Base-by-base conservation (phyloP, 2,329 filamentous ascomycete species). In the Clarireedia monteithiana region DNA sequence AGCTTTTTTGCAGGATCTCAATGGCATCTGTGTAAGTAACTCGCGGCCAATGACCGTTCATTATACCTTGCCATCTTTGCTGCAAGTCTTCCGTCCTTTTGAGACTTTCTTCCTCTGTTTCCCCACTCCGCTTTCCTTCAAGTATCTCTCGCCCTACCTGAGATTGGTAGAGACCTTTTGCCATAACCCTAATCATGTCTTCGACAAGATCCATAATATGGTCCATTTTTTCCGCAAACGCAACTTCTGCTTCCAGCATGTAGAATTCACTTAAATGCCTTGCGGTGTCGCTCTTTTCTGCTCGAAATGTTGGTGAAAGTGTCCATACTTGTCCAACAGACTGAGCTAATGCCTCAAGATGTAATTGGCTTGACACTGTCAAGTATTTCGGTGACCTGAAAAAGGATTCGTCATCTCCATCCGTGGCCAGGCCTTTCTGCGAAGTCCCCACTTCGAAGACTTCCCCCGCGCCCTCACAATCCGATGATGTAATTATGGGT, bases 231-330 rank as follows among this genome's bases (percentile, higher is more conserved):
- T 88, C 78, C 44, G 86, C 81, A 69, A 96, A 96, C 66, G 84
- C 86, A 69, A 91, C 76, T 71, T 99, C 94, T 15, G 86, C 91
- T 72, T 99, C 94, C 2, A 99, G 81, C 94, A 99, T 97, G 73
- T 97, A 97, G 67, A 99, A 97, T 68, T 99, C 94, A 74, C 90
- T 96, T 59, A 99, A 77, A 72, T 99, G 94, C 27, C 94, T 84
- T 5, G 91, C 85, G 0, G 94, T 97, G 67, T 97, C 91, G 71
- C 91, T 96, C 68, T 85, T 85, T 71, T 96, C 94, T 4, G 94
- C 94, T 39, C 94, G 84, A 68, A 99, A 99, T 0, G 91, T 95
- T 2, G 94, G 94, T 4, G 91, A 94, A 10, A 99, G 74, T 1
- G 91, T 88, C 91, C 94, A 99, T 6, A 97, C 94, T 64, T 88